Evolutionary conservation across 2,329 filamentous ascomycete species (phyloP).

Genomic region (Penicillium sp.): DNA sequence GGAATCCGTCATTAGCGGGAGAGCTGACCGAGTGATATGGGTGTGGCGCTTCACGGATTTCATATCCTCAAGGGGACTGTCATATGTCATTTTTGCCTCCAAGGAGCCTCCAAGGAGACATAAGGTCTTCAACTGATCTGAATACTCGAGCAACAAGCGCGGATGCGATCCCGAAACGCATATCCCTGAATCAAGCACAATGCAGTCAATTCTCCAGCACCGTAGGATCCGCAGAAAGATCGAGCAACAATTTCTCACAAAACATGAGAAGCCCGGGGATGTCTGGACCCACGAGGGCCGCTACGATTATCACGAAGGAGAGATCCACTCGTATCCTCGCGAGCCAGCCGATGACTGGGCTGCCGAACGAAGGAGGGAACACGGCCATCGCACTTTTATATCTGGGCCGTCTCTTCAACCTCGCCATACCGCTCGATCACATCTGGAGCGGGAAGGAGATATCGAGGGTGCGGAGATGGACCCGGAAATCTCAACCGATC

Average conservation of each 20-base stretch:
- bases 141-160: not conserved
- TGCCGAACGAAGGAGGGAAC: constrained; percentile 5
- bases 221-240: constrained; percentile 20
- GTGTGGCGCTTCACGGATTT: constrained; percentile 3
- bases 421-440: constrained; percentile 1
- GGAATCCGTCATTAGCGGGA: constrained; percentile 12
- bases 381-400: constrained; percentile 8
- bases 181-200: not conserved
- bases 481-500: constrained; percentile 13
- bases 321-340: not conserved
- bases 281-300: constrained; percentile 19
- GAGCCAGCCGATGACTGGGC: not conserved
- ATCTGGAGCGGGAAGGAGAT: constrained; percentile 7
- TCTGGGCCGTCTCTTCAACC: constrained; percentile 4
- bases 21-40: constrained; percentile 6
- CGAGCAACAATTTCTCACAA: constrained; percentile 23
- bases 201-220: constrained; percentile 16
- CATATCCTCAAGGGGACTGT: not conserved
- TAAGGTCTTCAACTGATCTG: not conserved
- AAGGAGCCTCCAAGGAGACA: not conserved
- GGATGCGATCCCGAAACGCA: not conserved
- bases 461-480: constrained; percentile 16
- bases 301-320: constrained; percentile 13
- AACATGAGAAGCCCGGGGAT: constrained; percentile 14
- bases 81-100: constrained; percentile 13